Evolutionary conservation across 176 grass and related monocot species (phyloP).

Genomic region (Cenchrus purpureus): DNA sequence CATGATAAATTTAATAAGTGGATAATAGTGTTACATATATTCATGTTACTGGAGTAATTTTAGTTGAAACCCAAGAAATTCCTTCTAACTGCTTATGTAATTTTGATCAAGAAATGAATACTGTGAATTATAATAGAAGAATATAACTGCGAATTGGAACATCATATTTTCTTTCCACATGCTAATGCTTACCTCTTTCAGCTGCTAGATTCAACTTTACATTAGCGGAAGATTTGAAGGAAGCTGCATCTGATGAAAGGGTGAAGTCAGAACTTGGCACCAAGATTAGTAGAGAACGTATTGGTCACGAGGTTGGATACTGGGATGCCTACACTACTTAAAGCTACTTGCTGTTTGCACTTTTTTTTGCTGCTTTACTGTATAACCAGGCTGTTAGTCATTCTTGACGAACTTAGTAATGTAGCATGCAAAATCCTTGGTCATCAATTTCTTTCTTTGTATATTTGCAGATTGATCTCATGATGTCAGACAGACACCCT

Average conservation of each 20-base stretch:
- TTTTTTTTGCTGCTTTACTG: slow-evolving; percentile 12
- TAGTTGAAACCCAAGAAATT: not conserved
- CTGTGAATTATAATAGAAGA: slow-evolving; percentile 1
- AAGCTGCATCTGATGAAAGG: slow-evolving; percentile 82
- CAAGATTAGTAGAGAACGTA: slow-evolving; percentile 94
- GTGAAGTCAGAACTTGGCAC: slow-evolving; percentile 78
- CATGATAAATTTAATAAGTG: slow-evolving; percentile 17
- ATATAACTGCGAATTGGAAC: not conserved
- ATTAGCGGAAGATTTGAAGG: slow-evolving; percentile 82
- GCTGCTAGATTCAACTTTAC: slow-evolving; percentile 92
- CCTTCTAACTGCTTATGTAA: slow-evolving; percentile 31
- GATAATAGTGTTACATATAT: slow-evolving; percentile 23
- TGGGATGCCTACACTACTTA: slow-evolving; percentile 44
- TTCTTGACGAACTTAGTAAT: slow-evolving; percentile 27
- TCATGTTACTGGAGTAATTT: not conserved
- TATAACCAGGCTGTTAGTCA: not conserved
- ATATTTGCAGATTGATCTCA: slow-evolving; percentile 86
- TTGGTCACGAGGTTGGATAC: slow-evolving; percentile 87
- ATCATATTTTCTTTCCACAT: slow-evolving; percentile 29
- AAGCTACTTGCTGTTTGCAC: not conserved
- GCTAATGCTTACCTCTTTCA: slow-evolving; percentile 45
- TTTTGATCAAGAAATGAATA: slow-evolving; percentile 12
- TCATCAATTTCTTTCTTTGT: slow-evolving; percentile 39
- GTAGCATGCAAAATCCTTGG: not conserved
- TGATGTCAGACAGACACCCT: slow-evolving; percentile 87